Conservation (phyloP, 2,329 filamentous ascomycete genomes). For the Alternaria triticina region DNA sequence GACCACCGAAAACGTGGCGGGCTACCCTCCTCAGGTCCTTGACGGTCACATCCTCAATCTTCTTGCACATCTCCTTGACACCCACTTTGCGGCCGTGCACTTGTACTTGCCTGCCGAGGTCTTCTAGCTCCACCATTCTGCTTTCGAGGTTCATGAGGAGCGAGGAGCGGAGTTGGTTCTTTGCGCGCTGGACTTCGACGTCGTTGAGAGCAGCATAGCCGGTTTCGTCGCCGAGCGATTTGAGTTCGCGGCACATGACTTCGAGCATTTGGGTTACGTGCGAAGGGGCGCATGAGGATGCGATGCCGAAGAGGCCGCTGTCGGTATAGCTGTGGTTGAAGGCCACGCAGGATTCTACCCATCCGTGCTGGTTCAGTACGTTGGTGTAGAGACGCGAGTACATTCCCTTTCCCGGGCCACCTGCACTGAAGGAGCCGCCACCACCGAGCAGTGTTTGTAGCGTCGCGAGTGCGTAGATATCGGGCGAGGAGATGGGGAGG, state of each 20-base stretch:
- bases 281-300: conserved; percentile 80
- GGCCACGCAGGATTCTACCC: conserved; percentile 93
- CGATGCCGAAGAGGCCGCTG: conserved; percentile 93
- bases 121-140: conserved; percentile 96
- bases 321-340: conserved; percentile 99
- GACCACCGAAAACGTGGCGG: conserved; percentile 75
- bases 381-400: conserved; percentile 98
- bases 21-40: conserved; percentile 84
- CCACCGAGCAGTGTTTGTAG: conserved; percentile 95
- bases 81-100: conserved; percentile 94
- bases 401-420: conserved; percentile 98
- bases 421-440: conserved; percentile 94
- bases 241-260: conserved; percentile 91
- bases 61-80: conserved; percentile 88
- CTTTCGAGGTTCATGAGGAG: conserved; percentile 98
- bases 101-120: conserved; percentile 92
- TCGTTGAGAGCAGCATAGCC: conserved; percentile 76
- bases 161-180: conserved; percentile 91
- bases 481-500: conserved; percentile 84
- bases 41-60: conserved; percentile 83
- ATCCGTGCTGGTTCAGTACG: conserved; percentile 95
- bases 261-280: conserved; percentile 86
- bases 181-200: conserved; percentile 85
- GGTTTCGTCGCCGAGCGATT: conserved; percentile 74
- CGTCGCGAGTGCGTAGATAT: conserved; percentile 95